Evolutionary conservation across 2,329 filamentous ascomycete species (phyloP).

Genomic region (Fusarium sp.): DNA sequence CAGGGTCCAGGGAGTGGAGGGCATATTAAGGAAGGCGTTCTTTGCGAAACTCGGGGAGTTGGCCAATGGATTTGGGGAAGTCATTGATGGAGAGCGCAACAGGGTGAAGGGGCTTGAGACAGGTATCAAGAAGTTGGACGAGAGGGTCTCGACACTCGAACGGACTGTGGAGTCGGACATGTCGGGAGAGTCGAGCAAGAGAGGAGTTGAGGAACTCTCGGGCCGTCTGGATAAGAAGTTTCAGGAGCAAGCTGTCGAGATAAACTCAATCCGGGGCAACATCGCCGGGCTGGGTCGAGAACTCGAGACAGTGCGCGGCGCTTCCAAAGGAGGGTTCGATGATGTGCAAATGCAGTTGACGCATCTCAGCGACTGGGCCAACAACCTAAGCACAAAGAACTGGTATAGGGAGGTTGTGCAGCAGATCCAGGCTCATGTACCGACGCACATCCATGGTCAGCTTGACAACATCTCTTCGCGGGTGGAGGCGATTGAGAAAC

Average conservation of each 20-base stretch:
- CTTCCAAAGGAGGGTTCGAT: slow-evolving; percentile 44
- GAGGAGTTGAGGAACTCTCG: not conserved
- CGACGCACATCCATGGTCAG: slow-evolving; percentile 31
- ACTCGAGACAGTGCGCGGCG: slow-evolving; percentile 21
- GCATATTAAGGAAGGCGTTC: slow-evolving; percentile 10
- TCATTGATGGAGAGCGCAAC: slow-evolving; percentile 37
- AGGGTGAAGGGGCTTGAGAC: slow-evolving; percentile 19
- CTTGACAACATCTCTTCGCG: slow-evolving; percentile 34
- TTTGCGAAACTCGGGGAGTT: not conserved
- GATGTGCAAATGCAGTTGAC: slow-evolving; percentile 52
- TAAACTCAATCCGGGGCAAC: not conserved
- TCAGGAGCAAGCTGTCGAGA: slow-evolving; percentile 9
- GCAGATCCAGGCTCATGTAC: slow-evolving; percentile 49
- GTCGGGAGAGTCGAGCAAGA: not conserved
- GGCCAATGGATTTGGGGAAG: slow-evolving; percentile 27
- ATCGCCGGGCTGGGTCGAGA: slow-evolving; percentile 6
- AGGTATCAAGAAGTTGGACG: slow-evolving; percentile 12
- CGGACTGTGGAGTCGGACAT: not conserved
- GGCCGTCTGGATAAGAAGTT: not conserved
- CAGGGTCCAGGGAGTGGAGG: slow-evolving; percentile 17
- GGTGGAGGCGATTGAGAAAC: slow-evolving; percentile 38
- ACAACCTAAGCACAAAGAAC: slow-evolving; percentile 59
- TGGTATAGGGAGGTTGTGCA: slow-evolving; percentile 56
- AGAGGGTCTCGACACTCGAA: slow-evolving; percentile 1
- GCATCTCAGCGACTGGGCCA: slow-evolving; percentile 60